phyloP scores from a whole-genome alignment of 169 alveolate genomes.

The Cryptosporidium sp. region DNA sequence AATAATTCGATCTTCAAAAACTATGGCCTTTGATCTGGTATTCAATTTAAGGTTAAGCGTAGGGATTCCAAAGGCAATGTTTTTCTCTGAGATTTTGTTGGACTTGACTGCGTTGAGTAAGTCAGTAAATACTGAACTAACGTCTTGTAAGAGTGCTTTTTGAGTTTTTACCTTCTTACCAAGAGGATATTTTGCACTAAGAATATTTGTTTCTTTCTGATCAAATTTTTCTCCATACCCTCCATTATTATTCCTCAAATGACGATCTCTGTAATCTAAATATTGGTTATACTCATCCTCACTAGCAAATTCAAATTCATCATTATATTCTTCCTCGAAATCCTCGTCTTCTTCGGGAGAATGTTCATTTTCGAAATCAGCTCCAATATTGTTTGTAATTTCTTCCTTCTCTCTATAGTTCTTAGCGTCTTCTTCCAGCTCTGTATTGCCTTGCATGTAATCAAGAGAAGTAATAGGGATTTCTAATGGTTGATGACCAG shows the following conservation, averaged over 20 bases:
- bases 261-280: conserved; percentile 27
- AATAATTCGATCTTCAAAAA: conserved; percentile 37
- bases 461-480: not conserved
- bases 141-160: conserved; percentile 30
- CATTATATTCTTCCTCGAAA: conserved; percentile 31
- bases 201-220: not conserved
- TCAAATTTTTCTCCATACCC: not conserved
- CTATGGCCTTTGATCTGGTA: conserved; percentile 31
- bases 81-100: conserved; percentile 23
- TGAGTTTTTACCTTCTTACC: not conserved
- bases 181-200: conserved; percentile 35
- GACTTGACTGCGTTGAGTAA: conserved; percentile 48
- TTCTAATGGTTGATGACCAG: not conserved
- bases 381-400: not conserved
- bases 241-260: conserved; percentile 12
- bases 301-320: conserved; percentile 38
- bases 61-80: conserved; percentile 15
- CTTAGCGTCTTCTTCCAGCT: conserved; percentile 6
- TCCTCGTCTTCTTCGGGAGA: conserved; percentile 26
- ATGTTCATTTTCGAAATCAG: not conserved
- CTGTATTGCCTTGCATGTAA: not conserved
- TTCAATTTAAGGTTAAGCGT: conserved; percentile 17
- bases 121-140: conserved; percentile 58
- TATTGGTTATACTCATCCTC: conserved; percentile 55
- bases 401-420: not conserved